Evolutionary conservation across 73 alveolate genomes (phyloP).

Genomic region (Stentor coeruleus): DNA sequence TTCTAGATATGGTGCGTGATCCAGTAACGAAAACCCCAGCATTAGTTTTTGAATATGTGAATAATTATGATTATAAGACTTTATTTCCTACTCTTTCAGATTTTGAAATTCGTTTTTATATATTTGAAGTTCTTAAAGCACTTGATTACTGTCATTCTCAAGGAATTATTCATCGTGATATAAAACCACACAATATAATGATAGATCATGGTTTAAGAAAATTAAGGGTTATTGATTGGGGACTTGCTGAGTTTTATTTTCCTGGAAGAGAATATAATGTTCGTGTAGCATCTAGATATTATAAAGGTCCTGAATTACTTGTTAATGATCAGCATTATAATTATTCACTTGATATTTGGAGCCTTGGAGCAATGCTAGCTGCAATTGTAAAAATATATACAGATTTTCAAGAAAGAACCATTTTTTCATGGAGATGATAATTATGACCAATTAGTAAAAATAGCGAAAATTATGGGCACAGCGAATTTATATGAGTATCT

Average conservation of each 20-base stretch:
- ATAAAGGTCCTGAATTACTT: conserved; percentile 88
- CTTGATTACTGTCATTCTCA: conserved; percentile 88
- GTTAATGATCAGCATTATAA: conserved; percentile 82
- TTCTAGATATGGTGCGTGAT: conserved; percentile 95
- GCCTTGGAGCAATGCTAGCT: conserved; percentile 87
- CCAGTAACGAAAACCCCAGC: conserved; percentile 93
- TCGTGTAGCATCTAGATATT: conserved; percentile 93
- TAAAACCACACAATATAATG: conserved; percentile 95
- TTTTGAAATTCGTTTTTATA: conserved; percentile 86
- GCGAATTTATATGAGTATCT: conserved; percentile 69
- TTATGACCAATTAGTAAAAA: conserved; percentile 92
- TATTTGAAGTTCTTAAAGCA: conserved; percentile 76
- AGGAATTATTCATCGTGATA: conserved; percentile 97
- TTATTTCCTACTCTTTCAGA: conserved; percentile 86
- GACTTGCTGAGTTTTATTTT: conserved; percentile 96
- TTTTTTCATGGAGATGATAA: conserved; percentile 97
- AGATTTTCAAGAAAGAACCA: conserved; percentile 96
- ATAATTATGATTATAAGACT: conserved; percentile 85
- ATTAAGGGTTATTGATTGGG: conserved; percentile 96
- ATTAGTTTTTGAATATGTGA: conserved; percentile 79
- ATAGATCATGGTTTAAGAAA: conserved; percentile 85
- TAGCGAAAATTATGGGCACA: conserved; percentile 94
- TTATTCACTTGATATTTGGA: conserved; percentile 92
- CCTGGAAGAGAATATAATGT: conserved; percentile 94
- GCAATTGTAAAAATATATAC: conserved; percentile 51